Evolutionary conservation across 2,329 filamentous ascomycete genomes (phyloP).

Genomic region (Scortechinia acanthostroma): DNA sequence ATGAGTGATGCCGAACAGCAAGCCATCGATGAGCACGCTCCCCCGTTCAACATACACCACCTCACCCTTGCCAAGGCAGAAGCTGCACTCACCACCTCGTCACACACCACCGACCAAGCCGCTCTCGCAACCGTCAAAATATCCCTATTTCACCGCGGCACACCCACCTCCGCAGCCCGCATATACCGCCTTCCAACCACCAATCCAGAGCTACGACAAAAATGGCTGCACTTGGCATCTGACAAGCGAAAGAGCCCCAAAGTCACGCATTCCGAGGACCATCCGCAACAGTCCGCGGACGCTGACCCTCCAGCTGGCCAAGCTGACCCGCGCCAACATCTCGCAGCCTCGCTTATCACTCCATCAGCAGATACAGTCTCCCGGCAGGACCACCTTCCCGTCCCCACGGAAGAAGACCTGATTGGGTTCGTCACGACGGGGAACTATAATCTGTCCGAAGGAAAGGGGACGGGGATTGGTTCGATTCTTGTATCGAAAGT

Average conservation of each 20-base stretch:
- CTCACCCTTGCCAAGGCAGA: neutral
- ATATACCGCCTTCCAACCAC: neutral
- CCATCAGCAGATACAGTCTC: neutral
- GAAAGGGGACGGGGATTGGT: conserved; percentile 70
- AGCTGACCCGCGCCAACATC: neutral
- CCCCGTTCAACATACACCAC: neutral
- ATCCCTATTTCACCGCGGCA: neutral
- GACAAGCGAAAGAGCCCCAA: neutral
- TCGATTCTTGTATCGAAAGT: conserved; percentile 54
- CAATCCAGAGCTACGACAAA: neutral
- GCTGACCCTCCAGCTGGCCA: too few relatives aligned
- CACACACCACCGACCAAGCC: neutral
- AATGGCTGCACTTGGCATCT: neutral
- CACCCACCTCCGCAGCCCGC: neutral
- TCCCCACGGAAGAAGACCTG: conserved; percentile 70
- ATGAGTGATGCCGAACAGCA: neutral
- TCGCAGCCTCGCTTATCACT: neutral
- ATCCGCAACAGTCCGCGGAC: neutral
- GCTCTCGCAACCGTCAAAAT: neutral
- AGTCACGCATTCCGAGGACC: neutral
- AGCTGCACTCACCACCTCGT: neutral
- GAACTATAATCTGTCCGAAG: conserved; percentile 72
- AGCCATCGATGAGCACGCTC: neutral
- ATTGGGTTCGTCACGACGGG: conserved; percentile 88
- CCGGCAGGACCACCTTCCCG: conserved; percentile 42